phyloP scores from a whole-genome alignment of 208 protist species.

The Novymonas esmeraldas region DNA sequence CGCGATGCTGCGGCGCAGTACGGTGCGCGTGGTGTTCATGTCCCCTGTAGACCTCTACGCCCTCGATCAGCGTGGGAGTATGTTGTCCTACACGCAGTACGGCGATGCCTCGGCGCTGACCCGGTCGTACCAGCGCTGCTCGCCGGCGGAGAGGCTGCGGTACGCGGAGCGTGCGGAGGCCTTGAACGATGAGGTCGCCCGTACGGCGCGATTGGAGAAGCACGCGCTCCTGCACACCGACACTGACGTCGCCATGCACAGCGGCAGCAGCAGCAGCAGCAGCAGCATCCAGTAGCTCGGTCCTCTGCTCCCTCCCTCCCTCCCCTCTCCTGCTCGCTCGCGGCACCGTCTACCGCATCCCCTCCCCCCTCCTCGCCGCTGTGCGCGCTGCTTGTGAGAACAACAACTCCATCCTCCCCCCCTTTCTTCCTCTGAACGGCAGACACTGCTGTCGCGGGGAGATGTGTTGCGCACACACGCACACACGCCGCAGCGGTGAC shows the following conservation, averaged over 20 bases:
- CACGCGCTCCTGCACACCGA: slow-evolving; percentile 1
- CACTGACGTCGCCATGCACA: neutral
- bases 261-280: neutral
- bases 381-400: too few species aligned
- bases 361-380: neutral
- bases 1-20: neutral
- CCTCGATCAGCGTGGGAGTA: slow-evolving; percentile 32
- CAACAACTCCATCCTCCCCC: neutral
- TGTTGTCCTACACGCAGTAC: slow-evolving; percentile 31
- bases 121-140: slow-evolving; percentile 26
- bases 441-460: too few species aligned
- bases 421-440: neutral
- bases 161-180: slow-evolving; percentile 36
- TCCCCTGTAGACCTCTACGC: slow-evolving; percentile 50
- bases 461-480: neutral
- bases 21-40: neutral
- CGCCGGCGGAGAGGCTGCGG: slow-evolving; percentile 21
- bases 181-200: slow-evolving; percentile 23
- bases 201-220: slow-evolving; percentile 12
- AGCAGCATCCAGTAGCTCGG: neutral
- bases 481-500: too few species aligned
- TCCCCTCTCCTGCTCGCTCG: too few species aligned
- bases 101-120: slow-evolving; percentile 17
- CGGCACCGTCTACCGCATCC: too few species aligned
- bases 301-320: neutral